A percentile compares a stretch with the other conserved stretches of the same genome.
Conservation (phyloP, 805 yeast genomes). For the Starmerella floricola region DNA sequence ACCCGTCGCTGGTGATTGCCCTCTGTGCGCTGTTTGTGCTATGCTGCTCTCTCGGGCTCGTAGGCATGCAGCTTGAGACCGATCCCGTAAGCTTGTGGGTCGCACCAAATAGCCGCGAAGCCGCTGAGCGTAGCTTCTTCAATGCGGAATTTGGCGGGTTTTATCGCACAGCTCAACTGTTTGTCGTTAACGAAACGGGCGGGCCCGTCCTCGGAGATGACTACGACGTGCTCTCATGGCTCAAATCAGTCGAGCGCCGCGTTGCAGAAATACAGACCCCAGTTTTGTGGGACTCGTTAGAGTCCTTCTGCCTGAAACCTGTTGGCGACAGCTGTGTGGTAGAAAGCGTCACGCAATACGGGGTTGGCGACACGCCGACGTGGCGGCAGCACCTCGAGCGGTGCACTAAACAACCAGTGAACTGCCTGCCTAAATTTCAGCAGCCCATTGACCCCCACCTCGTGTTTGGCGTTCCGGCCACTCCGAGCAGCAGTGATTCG, state of each 20-base stretch:
- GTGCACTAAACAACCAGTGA: conserved; percentile 75
- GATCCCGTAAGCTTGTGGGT: conserved; percentile 87
- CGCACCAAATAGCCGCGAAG: conserved; percentile 59
- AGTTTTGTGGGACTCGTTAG: conserved; percentile 31
- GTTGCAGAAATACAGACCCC: conserved; percentile 31
- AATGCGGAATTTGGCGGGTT: conserved; percentile 84
- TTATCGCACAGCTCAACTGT: conserved; percentile 76
- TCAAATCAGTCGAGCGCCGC: conserved; percentile 66
- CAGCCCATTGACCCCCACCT: conserved; percentile 71
- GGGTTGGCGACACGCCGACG: conserved; percentile 44
- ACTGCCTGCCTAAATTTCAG: conserved; percentile 78
- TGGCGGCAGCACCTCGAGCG: conserved; percentile 46
- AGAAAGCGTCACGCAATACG: conserved; percentile 80
- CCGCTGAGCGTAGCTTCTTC: conserved; percentile 50
- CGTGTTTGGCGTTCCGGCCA: conserved; percentile 42
- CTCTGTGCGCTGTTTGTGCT: conserved; percentile 34
- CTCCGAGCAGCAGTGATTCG: too few species aligned
- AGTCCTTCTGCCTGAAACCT: conserved; percentile 76
- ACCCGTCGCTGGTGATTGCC: conserved; percentile 44
- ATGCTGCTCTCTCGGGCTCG: conserved; percentile 42
- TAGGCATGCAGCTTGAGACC: conserved; percentile 49
- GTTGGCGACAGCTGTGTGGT: conserved; percentile 62
- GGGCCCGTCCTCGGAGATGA: conserved; percentile 39
- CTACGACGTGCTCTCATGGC: conserved; percentile 70
- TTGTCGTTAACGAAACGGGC: conserved; percentile 56